These are phyloP conservation scores for Cystoisospora suis DNA, from an alignment of 169 alveolate species.

Conservation along the genomic window DNA sequence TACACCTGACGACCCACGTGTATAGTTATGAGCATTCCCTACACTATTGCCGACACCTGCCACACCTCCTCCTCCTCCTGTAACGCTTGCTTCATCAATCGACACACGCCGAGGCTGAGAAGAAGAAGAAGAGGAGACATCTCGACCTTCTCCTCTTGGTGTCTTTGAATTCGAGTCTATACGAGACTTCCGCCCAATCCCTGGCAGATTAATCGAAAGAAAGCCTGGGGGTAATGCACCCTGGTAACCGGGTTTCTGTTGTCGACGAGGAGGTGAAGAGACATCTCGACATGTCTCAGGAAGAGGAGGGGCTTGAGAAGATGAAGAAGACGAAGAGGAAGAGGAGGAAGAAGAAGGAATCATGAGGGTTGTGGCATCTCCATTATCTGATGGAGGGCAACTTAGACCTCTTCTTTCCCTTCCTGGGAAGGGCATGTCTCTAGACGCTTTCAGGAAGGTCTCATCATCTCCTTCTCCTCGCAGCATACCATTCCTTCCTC, in stretches of 20 bases:
- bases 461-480: neutral
- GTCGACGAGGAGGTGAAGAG: too few relatives aligned
- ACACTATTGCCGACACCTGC: neutral
- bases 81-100: neutral
- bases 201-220: too few relatives aligned
- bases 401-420: too few relatives aligned
- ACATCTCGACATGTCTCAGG: neutral
- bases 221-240: too few relatives aligned
- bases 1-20: neutral
- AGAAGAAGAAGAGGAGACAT: neutral
- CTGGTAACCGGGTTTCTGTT: too few relatives aligned
- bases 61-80: neutral
- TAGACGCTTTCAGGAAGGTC: too few relatives aligned
- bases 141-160: neutral
- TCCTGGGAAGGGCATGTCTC: too few relatives aligned
- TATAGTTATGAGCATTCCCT: neutral
- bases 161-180: too few relatives aligned
- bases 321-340: neutral
- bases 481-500: neutral
- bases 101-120: neutral
- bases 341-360: neutral
- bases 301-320: neutral
- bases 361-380: neutral
- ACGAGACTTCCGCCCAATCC: too few relatives aligned
- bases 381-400: neutral